Percentiles rank a stretch among this genome's conserved stretches.
These are phyloP conservation scores for Withania somnifera DNA, from an alignment of 305 asterid genomes.

Conservation along the genomic window DNA sequence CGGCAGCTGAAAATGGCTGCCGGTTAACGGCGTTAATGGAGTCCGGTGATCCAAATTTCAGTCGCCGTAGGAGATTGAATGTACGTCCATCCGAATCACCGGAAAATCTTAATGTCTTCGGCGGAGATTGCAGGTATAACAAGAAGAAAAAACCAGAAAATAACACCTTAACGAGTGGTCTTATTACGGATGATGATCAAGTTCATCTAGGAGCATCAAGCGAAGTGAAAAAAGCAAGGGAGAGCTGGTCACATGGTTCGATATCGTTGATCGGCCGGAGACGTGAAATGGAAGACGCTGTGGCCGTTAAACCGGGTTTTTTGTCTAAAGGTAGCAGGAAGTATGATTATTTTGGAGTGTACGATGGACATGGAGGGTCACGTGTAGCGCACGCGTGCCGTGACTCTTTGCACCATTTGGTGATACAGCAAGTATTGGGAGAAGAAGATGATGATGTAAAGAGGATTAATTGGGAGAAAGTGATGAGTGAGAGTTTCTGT, in stretches of 20 bases:
- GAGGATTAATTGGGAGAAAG: constrained; percentile 47
- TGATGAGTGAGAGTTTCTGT: constrained; percentile 33
- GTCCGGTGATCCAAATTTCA: background rate
- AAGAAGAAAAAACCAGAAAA: background rate
- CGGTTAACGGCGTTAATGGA: background rate
- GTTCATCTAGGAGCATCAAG: background rate
- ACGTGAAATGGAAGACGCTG: constrained; percentile 62
- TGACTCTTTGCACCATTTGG: constrained; percentile 32
- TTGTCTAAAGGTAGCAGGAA: constrained; percentile 12
- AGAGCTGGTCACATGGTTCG: constrained; percentile 25
- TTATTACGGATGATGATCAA: background rate
- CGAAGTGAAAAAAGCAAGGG: background rate
- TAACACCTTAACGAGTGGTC: background rate
- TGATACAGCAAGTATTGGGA: constrained; percentile 16
- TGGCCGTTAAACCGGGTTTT: constrained; percentile 32
- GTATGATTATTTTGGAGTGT: constrained; percentile 60
- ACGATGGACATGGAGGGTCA: constrained; percentile 67
- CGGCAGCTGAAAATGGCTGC: background rate
- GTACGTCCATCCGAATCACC: background rate
- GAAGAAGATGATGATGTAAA: background rate
- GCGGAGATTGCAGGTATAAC: background rate
- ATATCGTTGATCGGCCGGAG: constrained; percentile 46
- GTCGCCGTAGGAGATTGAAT: background rate
- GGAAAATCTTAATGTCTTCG: background rate
- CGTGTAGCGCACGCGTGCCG: constrained; percentile 54